Conservation (phyloP, 169 alveolate species). For the Plasmodium inui region DNA sequence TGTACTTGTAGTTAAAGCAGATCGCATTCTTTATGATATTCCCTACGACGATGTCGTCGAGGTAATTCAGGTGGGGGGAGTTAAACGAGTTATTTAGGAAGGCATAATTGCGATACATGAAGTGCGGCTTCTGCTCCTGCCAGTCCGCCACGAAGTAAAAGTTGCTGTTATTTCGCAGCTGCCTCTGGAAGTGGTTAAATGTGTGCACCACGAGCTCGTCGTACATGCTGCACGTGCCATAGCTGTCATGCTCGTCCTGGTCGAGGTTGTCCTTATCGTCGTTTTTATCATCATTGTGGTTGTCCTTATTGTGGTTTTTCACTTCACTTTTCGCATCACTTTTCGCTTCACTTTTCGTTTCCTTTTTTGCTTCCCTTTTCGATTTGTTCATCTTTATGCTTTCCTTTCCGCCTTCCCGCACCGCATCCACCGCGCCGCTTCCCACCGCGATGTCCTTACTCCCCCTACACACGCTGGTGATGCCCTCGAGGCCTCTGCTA, state of each 20-base stretch:
- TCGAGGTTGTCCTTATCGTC: not conserved
- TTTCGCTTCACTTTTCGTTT: too few species aligned
- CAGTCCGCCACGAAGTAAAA: constrained; percentile 49
- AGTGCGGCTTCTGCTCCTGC: not conserved
- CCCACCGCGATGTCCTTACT: not conserved
- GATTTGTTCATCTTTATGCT: too few species aligned
- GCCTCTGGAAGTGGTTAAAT: not conserved
- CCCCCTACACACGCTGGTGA: not conserved
- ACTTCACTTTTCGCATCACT: not conserved
- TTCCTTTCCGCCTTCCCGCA: not conserved
- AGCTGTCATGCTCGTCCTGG: not conserved
- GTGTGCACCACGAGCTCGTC: constrained; percentile 6
- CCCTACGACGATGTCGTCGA: constrained; percentile 3
- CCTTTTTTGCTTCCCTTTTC: too few species aligned
- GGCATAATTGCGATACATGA: constrained; percentile 13
- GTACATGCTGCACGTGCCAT: not conserved
- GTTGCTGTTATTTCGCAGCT: constrained; percentile 26
- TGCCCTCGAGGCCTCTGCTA: not conserved
- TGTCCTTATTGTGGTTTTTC: not conserved
- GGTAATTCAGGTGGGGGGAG: not conserved
- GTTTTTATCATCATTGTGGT: not conserved
- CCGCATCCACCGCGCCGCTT: not conserved
- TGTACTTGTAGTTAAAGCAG: constrained; percentile 24
- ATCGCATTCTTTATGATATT: constrained; percentile 31
- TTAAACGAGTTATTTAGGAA: constrained; percentile 25